Percentiles rank a stretch among this genome's conserved stretches.
phyloP scores from a whole-genome alignment of 225 moss, liverwort and hornwort species.

The Lunularia cruciata region DNA sequence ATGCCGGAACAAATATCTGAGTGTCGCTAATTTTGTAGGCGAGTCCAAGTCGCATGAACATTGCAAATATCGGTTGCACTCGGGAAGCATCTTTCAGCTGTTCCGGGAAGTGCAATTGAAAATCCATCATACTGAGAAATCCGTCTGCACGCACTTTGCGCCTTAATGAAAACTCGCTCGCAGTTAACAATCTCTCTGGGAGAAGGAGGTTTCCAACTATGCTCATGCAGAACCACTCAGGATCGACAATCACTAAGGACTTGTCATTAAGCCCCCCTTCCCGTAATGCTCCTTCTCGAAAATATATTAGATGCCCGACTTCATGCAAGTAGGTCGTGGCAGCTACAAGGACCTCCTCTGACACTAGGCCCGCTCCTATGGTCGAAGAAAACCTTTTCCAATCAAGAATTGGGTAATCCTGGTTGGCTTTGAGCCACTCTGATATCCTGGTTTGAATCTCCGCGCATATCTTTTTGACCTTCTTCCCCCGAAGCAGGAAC shows the following conservation, averaged over 20 bases:
- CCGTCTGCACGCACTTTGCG: not conserved
- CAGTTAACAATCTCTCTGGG: not conserved
- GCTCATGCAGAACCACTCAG: slow-evolving; percentile 2
- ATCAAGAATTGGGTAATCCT: not conserved
- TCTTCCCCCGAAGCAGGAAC: not conserved
- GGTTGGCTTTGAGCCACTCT: not conserved
- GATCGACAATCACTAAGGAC: slow-evolving; percentile 14
- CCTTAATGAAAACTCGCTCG: not conserved
- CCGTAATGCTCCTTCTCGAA: not conserved
- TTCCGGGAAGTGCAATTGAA: not conserved
- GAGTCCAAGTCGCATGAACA: slow-evolving; percentile 17
- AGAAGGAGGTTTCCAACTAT: slow-evolving; percentile 16
- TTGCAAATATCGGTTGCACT: not conserved
- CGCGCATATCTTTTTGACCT: not conserved
- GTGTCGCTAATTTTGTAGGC: not conserved
- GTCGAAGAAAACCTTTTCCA: too few relatives aligned
- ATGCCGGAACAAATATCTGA: slow-evolving; percentile 12
- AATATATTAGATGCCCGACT: slow-evolving; percentile 7
- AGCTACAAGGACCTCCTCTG: not conserved
- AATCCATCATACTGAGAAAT: not conserved
- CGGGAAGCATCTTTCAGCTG: not conserved
- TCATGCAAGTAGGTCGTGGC: slow-evolving; percentile 19
- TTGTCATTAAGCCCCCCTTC: not conserved
- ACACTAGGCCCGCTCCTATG: too few relatives aligned
- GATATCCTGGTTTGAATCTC: not conserved